A percentile compares a stretch with the other conserved stretches of the same genome.
These are phyloP conservation scores for Saraca asoca DNA, from an alignment of 331 rosid species.

Conservation along the genomic window DNA sequence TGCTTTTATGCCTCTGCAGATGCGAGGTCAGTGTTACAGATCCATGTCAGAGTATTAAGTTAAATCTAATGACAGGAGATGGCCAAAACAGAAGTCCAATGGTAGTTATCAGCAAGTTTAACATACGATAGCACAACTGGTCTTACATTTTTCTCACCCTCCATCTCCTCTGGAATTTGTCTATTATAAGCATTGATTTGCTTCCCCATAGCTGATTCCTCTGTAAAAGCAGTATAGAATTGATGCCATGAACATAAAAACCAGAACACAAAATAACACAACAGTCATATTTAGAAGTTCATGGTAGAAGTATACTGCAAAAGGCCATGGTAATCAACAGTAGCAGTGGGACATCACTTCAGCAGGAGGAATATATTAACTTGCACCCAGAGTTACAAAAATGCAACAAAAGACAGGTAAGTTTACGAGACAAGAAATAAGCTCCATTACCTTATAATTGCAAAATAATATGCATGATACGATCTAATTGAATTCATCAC, in stretches of 20 bases:
- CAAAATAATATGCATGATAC: neutral
- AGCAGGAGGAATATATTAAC: slow-evolving; percentile 9
- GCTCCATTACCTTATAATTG: neutral
- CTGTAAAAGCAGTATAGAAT: slow-evolving; percentile 44
- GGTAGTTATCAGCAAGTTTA: neutral
- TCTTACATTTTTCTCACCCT: slow-evolving; percentile 69
- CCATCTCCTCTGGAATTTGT: slow-evolving; percentile 37
- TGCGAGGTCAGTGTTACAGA: slow-evolving; percentile 27
- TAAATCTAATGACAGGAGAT: slow-evolving; percentile 3
- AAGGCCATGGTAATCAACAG: neutral
- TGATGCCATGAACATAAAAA: slow-evolving; percentile 14
- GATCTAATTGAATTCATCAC: neutral
- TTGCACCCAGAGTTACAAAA: neutral
- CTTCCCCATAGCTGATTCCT: slow-evolving; percentile 22
- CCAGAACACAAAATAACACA: slow-evolving; percentile 27
- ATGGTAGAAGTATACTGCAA: neutral
- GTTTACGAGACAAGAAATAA: neutral
- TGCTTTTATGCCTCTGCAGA: slow-evolving; percentile 75
- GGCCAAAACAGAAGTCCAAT: neutral
- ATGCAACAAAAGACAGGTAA: slow-evolving; percentile 1
- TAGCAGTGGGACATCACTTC: neutral
- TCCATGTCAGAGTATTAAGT: slow-evolving; percentile 29
- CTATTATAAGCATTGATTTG: slow-evolving; percentile 21
- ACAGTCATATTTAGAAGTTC: neutral
- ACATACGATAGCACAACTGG: slow-evolving; percentile 14